Evolutionary conservation across 805 yeast genomes (phyloP).

Genomic region (Candida sithepensis): DNA sequence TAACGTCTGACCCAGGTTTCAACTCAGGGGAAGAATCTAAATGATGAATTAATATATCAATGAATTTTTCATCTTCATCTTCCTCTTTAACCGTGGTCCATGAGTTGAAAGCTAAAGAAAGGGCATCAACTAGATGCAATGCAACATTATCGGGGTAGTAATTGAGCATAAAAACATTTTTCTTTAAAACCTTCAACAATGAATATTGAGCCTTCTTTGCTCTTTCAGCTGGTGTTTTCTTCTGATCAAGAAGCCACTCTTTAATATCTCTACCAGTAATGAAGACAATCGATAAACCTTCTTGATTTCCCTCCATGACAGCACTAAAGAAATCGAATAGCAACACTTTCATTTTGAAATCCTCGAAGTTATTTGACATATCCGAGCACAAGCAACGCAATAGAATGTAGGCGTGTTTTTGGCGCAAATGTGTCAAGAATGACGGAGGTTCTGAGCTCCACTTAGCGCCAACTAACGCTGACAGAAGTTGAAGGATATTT

Average conservation of each 20-base stretch:
- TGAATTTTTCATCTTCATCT: conserved; percentile 45
- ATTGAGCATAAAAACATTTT: conserved; percentile 47
- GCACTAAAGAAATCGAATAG: conserved; percentile 64
- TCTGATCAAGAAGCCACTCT: conserved; percentile 22
- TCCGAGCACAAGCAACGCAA: conserved; percentile 59
- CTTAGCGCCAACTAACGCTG: conserved; percentile 50
- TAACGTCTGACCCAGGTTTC: conserved; percentile 10
- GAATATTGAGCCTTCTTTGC: conserved; percentile 32
- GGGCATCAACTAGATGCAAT: conserved; percentile 65
- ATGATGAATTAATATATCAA: conserved; percentile 38
- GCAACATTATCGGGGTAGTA: conserved; percentile 60
- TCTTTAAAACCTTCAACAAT: conserved; percentile 52
- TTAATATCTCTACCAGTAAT: conserved; percentile 55
- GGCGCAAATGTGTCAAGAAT: conserved; percentile 74
- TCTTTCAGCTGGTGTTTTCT: conserved; percentile 7
- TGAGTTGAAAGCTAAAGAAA: conserved; percentile 70
- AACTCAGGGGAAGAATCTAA: conserved; percentile 21
- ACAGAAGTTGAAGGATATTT: conserved; percentile 51
- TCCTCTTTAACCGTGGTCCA: conserved; percentile 66
- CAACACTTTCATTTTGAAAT: conserved; percentile 47
- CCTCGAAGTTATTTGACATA: conserved; percentile 53
- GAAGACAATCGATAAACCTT: conserved; percentile 70
- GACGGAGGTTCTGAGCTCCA: conserved; percentile 71
- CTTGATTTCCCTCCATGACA: conserved; percentile 68
- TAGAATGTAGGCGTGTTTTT: conserved; percentile 55